Conservation (phyloP, 805 yeast genomes). For the Ogataea thermomethanolica region DNA sequence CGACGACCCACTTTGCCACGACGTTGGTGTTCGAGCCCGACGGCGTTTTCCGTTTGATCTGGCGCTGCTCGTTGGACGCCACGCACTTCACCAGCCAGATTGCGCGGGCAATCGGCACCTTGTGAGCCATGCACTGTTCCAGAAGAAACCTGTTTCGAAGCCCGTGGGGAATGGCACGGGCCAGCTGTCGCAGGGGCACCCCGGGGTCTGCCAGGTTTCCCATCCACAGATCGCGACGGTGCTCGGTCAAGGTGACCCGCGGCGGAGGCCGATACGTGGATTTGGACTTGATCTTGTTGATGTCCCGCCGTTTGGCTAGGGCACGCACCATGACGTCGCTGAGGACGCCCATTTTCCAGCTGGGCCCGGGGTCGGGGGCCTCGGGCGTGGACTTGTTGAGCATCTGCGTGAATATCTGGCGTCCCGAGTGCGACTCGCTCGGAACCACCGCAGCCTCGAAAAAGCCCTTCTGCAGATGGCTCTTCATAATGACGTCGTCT, state of each 20-base stretch:
- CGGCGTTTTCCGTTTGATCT: constrained; percentile 45
- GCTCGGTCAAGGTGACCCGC: constrained; percentile 85
- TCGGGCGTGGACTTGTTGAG: constrained; percentile 22
- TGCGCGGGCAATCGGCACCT: constrained; percentile 76
- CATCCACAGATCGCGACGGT: constrained; percentile 82
- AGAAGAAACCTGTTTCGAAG: constrained; percentile 67
- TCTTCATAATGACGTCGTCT: constrained; percentile 53
- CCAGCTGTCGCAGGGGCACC: constrained; percentile 62
- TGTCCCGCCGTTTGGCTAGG: constrained; percentile 42
- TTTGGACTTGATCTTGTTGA: constrained; percentile 44
- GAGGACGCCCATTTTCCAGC: constrained; percentile 36
- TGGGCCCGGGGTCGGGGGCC: constrained; percentile 10
- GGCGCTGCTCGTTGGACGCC: constrained; percentile 70
- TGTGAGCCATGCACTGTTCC: constrained; percentile 65
- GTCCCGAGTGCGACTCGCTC: constrained; percentile 69
- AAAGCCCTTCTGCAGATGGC: constrained; percentile 66
- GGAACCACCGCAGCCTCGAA: constrained; percentile 58
- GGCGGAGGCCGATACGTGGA: constrained; percentile 77
- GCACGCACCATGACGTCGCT: constrained; percentile 50
- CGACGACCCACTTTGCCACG: constrained; percentile 69
- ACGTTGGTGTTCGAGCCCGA: constrained; percentile 18
- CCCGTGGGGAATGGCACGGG: constrained; percentile 88
- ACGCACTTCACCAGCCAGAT: constrained; percentile 90
- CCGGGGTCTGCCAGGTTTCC: constrained; percentile 67
- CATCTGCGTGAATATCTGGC: constrained; percentile 47